Conservation (phyloP, 441 rosid genomes). For the Biscutella auriculata region DNA sequence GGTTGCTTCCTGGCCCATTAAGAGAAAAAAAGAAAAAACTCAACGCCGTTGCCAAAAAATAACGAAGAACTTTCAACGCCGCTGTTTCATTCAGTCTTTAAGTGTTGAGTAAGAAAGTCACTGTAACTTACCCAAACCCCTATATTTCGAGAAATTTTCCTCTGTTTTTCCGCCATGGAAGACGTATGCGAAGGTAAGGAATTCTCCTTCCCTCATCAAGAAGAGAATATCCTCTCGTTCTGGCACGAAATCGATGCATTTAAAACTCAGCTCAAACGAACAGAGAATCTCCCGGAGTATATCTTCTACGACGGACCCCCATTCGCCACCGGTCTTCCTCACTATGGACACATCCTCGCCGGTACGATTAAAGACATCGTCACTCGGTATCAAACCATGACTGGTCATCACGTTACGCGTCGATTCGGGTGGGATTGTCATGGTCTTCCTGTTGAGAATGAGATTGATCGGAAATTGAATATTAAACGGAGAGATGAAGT, state of each 20-base stretch:
- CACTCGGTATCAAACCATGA: conserved; percentile 79
- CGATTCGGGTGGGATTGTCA: conserved; percentile 99
- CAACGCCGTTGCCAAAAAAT: too few relatives aligned
- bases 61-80: too few relatives aligned
- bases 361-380: conserved; percentile 92
- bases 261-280: conserved; percentile 52
- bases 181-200: conserved; percentile 84
- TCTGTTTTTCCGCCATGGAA: conserved; percentile 45
- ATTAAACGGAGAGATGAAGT: conserved; percentile 63
- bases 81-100: too few relatives aligned
- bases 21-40: too few relatives aligned
- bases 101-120: too few relatives aligned
- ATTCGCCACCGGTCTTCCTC: conserved; percentile 93
- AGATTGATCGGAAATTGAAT: conserved; percentile 62
- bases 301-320: conserved; percentile 95
- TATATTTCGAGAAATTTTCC: too few relatives aligned
- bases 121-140: too few relatives aligned
- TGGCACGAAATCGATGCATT: conserved; percentile 72
- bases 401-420: conserved; percentile 87
- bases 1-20: too few relatives aligned
- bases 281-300: conserved; percentile 55
- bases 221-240: conserved; percentile 43
- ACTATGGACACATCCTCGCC: conserved; percentile 91
- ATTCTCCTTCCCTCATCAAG: conserved; percentile 65
- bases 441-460: conserved; percentile 87